phyloP scores from a whole-genome alignment of 192 early-diverging fungal genomes.

The Umbelopsis sp. region DNA sequence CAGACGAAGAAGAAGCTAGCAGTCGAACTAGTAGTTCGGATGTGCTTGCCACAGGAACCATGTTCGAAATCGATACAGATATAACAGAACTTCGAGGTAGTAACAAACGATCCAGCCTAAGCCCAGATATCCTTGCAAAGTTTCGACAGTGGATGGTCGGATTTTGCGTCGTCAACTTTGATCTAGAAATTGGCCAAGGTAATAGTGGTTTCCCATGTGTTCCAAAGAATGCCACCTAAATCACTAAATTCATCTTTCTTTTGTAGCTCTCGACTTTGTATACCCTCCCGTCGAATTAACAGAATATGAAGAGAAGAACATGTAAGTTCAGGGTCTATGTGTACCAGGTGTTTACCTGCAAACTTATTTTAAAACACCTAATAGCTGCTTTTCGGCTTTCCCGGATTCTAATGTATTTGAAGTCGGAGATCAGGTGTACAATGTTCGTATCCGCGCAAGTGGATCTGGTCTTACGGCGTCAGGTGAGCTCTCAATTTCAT shows the following conservation, averaged over 20 bases:
- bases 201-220: slow-evolving; percentile 18
- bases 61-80: slow-evolving; percentile 10
- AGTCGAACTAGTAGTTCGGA: slow-evolving; percentile 12
- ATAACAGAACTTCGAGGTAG: not conserved
- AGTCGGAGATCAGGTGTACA: slow-evolving; percentile 74
- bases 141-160: slow-evolving; percentile 71
- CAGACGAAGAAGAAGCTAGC: slow-evolving; percentile 13
- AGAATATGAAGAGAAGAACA: slow-evolving; percentile 69
- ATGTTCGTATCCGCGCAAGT: slow-evolving; percentile 68
- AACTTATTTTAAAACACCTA: not conserved
- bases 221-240: not conserved
- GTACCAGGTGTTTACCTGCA: not conserved
- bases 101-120: slow-evolving; percentile 4
- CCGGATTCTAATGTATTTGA: slow-evolving; percentile 78
- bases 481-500: slow-evolving; percentile 28
- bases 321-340: slow-evolving; percentile 39
- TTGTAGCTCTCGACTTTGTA: slow-evolving; percentile 62
- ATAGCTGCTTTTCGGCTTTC: slow-evolving; percentile 73
- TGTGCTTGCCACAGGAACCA: slow-evolving; percentile 5
- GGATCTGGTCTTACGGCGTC: slow-evolving; percentile 52
- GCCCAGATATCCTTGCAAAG: slow-evolving; percentile 39
- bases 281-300: slow-evolving; percentile 73
- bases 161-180: slow-evolving; percentile 81
- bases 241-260: not conserved
- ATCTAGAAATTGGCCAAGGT: slow-evolving; percentile 80